Conservation (phyloP, 306 rosid genomes). For the Rosa lucieae region DNA sequence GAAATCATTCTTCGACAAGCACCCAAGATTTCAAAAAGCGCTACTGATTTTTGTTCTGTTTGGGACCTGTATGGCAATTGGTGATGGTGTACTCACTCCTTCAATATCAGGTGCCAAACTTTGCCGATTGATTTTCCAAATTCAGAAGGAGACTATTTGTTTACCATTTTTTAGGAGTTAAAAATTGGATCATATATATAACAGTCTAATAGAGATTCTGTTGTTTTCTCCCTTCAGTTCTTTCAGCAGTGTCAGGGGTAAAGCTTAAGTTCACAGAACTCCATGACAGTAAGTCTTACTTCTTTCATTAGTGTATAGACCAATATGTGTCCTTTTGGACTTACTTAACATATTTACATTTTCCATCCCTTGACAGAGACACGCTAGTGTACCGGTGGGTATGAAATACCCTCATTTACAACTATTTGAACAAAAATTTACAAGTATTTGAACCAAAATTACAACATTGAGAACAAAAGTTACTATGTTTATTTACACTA, state of each 20-base stretch:
- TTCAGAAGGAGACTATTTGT: too few species aligned
- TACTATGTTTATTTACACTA: too few species aligned
- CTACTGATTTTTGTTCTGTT: conserved; percentile 65
- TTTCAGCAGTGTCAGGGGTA: conserved; percentile 85
- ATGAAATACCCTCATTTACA: too few species aligned
- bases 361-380: conserved; percentile 19
- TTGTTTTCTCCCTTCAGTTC: conserved; percentile 62
- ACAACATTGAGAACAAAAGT: too few species aligned
- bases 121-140: too few species aligned
- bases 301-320: conserved; percentile 15
- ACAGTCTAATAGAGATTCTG: conserved; percentile 11
- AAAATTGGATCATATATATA: neutral
- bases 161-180: neutral
- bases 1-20: conserved; percentile 51
- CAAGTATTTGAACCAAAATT: too few species aligned
- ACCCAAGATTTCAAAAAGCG: conserved; percentile 49
- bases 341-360: neutral
- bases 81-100: conserved; percentile 81
- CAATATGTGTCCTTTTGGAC: neutral
- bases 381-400: too few species aligned
- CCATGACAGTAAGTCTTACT: conserved; percentile 64
- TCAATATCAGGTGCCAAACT: conserved; percentile 69
- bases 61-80: conserved; percentile 77
- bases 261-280: conserved; percentile 65
- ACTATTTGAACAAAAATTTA: too few species aligned